Conservation (phyloP, 192 early-diverging fungal species). For the Lobulomyces angularis region DNA sequence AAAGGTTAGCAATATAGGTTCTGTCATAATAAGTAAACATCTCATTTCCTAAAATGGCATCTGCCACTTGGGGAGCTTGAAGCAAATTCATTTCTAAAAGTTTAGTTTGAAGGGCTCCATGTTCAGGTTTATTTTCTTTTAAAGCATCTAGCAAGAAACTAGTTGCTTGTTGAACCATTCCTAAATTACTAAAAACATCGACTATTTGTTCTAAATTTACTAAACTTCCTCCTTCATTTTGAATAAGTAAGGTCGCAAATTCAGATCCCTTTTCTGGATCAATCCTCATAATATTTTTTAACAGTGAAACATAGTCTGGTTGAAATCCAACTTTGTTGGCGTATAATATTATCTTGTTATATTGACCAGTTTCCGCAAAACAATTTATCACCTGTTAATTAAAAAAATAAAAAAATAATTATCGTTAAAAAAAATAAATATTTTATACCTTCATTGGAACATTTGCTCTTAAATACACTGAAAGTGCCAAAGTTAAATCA, state of each 20-base stretch:
- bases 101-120: constrained; percentile 84
- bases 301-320: constrained; percentile 81
- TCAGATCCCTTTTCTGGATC: constrained; percentile 89
- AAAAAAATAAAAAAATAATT: not conserved
- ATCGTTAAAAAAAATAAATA: not conserved
- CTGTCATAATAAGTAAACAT: constrained; percentile 96
- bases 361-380: constrained; percentile 93
- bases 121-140: constrained; percentile 83
- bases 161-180: constrained; percentile 93
- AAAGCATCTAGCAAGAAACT: constrained; percentile 92
- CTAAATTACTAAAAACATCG: constrained; percentile 82
- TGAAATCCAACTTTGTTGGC: constrained; percentile 86
- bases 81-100: constrained; percentile 96
- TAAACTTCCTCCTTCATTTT: constrained; percentile 69
- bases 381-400: constrained; percentile 64
- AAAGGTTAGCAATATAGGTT: constrained; percentile 76
- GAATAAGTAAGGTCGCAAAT: constrained; percentile 79
- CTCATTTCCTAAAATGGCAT: constrained; percentile 91
- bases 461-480: constrained; percentile 88
- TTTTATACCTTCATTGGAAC: constrained; percentile 69
- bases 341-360: constrained; percentile 90
- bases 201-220: constrained; percentile 81
- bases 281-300: constrained; percentile 80
- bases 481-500: constrained; percentile 81
- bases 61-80: constrained; percentile 94